Base-by-base conservation (phyloP, 495 filamentous ascomycete species). In the Pyronema domesticum region DNA sequence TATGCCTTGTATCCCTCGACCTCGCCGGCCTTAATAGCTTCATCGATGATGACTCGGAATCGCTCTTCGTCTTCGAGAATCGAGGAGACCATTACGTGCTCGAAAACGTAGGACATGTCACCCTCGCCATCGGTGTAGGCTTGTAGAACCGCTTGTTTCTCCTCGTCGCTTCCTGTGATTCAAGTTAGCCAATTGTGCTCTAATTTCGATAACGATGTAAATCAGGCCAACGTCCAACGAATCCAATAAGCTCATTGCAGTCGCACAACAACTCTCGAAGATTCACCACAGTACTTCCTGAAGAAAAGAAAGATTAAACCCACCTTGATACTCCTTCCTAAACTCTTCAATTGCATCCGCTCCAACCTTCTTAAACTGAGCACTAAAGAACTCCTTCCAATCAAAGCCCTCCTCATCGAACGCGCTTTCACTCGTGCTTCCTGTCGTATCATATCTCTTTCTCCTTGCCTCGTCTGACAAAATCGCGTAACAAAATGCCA, bases 401-500 rank as follows among this genome's bases (percentile, higher is more conserved):
- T 85, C 76, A 71, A 96, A 96, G 61, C 81, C 85, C 44, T 77
- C 83, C 59, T 77, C 77, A 58, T 81, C 76, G 50, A 89, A 69
- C 34, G 78, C 71, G 14, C 78, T 80, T 60, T 94, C 89, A 2
- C 80, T 77, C 0, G 89, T 96, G 48, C 78, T 85, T 53, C 91
- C 91, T 0, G 89, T 95, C 54, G 73, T 72, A 65, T 98, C 89
- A 68, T 95, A 98, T 55, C 86, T 80, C 48, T 76, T 76, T 50
- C 89, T 82, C 35, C 89, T 78, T 3, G 72, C 70, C 8, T 78
- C 70, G 55, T 94, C 85, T 23, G 86, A 95, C 45, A 98, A 79
- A 46, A 98, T 81, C 14, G 85, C 87, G 63, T 96, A 94, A 43
- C 93, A 89, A 57, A 95, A 89, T 8, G 89, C 91, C 60, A 96